Base-by-base conservation (phyloP, 345 rosid species). In the Cardamine resedifolia region DNA sequence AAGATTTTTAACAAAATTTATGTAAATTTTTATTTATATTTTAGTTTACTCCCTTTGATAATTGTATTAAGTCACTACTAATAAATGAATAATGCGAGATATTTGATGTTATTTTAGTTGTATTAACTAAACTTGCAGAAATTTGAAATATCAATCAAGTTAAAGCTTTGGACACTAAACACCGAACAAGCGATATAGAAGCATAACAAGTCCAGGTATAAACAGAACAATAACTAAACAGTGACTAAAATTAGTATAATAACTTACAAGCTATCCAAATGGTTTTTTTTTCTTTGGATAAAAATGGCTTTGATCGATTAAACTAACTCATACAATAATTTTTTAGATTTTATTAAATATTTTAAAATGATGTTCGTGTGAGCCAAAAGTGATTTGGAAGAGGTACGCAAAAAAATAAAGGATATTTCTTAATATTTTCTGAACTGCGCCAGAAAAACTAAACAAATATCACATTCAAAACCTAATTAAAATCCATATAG, bases 401-500 rank as follows among this genome's bases (percentile, higher is more conserved):
- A 11, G 18, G 19, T 36, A 36, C 18, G 28, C 20, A 20, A 9
- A 10, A 20, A 9, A 10, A 19, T 33, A 5, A 34, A 6, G 24
- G 63, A 16, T 5, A 19, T 0, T 33, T 31, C 28, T 55, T 68
- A 28, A 28, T 68, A 55, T 26, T 41, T 68, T 30, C 33, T 20
- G 45, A 57, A 68, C 3, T 59, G 3, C 23, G 58, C 10, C 48
- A 58, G 38, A 45, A 6, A 70, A 45, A 63, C 5, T 48, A 33
- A 45, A 45, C 7, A 18, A 23, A 58, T 48, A 51, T 70, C 66
- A 59, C 36, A 48, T 70, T 70, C 58, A 16, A 59, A 59, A 59
- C 64, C 66, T 70, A 70, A 70, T 47, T 58, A 62, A 10, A 43
- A 43, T 44, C 24, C 10, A 43, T 27, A 61, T 60, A 23, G 0